Evolutionary conservation across 768 basidiomycete genomes (phyloP).

Genomic region (Hericium coralloides): DNA sequence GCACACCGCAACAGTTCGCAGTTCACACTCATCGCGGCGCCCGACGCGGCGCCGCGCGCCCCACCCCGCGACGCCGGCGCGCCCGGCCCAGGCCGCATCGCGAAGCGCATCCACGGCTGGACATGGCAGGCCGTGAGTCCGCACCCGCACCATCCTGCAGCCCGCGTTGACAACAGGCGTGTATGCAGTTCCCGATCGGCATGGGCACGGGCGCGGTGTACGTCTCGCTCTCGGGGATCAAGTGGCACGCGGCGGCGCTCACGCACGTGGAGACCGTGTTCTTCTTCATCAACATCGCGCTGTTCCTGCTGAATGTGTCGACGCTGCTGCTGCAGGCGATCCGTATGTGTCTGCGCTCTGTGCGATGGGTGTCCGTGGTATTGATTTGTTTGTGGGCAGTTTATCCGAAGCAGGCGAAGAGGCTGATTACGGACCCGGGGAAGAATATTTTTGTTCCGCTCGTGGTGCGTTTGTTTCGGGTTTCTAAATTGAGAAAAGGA

Average conservation of each 20-base stretch:
- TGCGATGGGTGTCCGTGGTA: neutral
- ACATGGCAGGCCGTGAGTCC: slow-evolving; percentile 39
- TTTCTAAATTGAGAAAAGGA: neutral
- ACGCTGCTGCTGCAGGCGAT: slow-evolving; percentile 36
- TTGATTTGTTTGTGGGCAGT: slow-evolving; percentile 19
- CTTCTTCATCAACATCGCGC: slow-evolving; percentile 36
- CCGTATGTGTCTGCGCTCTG: slow-evolving; percentile 24
- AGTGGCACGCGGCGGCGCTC: slow-evolving; percentile 24
- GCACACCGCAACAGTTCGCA: neutral
- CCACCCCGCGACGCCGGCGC: neutral
- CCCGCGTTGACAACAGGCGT: slow-evolving; percentile 20
- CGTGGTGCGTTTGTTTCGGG: slow-evolving; percentile 8
- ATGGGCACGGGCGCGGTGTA: slow-evolving; percentile 44
- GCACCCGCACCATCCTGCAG: neutral
- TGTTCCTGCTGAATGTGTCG: slow-evolving; percentile 34
- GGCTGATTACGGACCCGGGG: slow-evolving; percentile 35
- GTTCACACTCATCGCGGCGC: neutral
- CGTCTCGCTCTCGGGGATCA: slow-evolving; percentile 35
- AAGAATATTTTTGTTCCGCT: slow-evolving; percentile 37
- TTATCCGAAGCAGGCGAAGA: slow-evolving; percentile 33
- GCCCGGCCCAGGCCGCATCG: slow-evolving; percentile 22
- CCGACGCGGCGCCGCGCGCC: too few relatives aligned
- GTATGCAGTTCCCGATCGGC: slow-evolving; percentile 35
- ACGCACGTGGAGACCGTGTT: slow-evolving; percentile 32
- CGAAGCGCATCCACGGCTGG: slow-evolving; percentile 41